Evolutionary conservation across 495 filamentous ascomycete species (phyloP).

Genomic region (Penicillium salamii): DNA sequence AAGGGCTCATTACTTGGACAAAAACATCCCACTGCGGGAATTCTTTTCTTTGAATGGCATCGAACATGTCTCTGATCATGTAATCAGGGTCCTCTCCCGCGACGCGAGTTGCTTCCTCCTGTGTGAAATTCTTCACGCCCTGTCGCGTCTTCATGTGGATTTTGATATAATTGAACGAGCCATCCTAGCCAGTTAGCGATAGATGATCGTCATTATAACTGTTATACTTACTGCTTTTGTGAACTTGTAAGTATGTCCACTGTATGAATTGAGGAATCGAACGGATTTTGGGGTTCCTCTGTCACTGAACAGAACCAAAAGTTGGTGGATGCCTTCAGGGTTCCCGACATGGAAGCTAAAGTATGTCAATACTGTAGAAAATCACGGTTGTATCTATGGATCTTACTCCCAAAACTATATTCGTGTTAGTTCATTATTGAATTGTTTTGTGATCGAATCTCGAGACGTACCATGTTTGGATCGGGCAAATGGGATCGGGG

Average conservation of each 20-base stretch:
- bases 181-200: conserved; percentile 41
- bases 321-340: conserved; percentile 60
- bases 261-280: conserved; percentile 63
- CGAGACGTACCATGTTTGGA: conserved; percentile 43
- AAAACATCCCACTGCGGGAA: conserved; percentile 45
- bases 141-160: conserved; percentile 66
- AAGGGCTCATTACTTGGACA: conserved; percentile 47
- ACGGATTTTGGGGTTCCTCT: conserved; percentile 60
- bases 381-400: conserved; percentile 21
- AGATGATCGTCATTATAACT: conserved; percentile 4
- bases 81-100: conserved; percentile 48
- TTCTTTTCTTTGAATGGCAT: conserved; percentile 34
- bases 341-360: conserved; percentile 54
- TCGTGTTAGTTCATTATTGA: not conserved
- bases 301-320: conserved; percentile 65
- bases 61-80: conserved; percentile 34
- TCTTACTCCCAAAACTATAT: conserved; percentile 54
- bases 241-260: conserved; percentile 66
- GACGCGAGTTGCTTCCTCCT: conserved; percentile 54
- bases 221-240: conserved; percentile 47
- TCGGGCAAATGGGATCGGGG: conserved; percentile 46
- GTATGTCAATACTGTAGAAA: conserved; percentile 39
- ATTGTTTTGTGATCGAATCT: not conserved
- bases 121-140: conserved; percentile 55
- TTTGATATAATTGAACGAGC: conserved; percentile 60